Evolutionary conservation across 768 basidiomycete genomes (phyloP), one percentile per base, ranked within the genome.

Genomic region (Phaffia australis): DNA sequence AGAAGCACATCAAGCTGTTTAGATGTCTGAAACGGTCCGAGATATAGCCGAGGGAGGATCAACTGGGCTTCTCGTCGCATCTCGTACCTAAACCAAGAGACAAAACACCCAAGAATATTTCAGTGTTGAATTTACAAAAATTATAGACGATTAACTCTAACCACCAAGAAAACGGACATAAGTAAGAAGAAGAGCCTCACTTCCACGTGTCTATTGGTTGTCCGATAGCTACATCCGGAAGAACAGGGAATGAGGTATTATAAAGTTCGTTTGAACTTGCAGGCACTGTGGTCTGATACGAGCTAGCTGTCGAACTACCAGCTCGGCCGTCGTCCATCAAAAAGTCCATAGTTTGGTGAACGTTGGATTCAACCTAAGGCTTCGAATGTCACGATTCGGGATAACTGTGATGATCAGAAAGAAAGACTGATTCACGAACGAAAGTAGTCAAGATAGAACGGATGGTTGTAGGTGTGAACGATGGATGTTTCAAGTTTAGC

Each of bases 61-160:
- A 92, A 87, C 78, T 95, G 91, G 71, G 89, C 90, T 72, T 93
- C 87, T n/a, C 91, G 80, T 35, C 91, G 82, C 92, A 95, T 93
- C 77, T 94, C 91, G 73, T 95, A 95, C 72, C 87, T 89, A 48
- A 1, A 7, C 46, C 46, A 46, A 46, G 48, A 49, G 46, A 46
- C 47, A 6, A 1, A 16, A 27, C 5, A 9, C 15, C 25, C 1
- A 27, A 27, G 47, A 25, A 0, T 7, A 15, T 27, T 16, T 60
- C 35, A 57, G 1, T 21, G 8, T 21, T 11, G 30, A 5, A 30
- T 30, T 15, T 35, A 27, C 42, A 25, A 47, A 23, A 54, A 50
- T 19, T 30, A 16, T 23, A 52, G 30, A 55, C 65, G 8, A 47
- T 56, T 49, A 32, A 46, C 21, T 56, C 15, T 14, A 16, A 16